Conservation (phyloP, 495 filamentous ascomycete species). For the Neurospora sp. region DNA sequence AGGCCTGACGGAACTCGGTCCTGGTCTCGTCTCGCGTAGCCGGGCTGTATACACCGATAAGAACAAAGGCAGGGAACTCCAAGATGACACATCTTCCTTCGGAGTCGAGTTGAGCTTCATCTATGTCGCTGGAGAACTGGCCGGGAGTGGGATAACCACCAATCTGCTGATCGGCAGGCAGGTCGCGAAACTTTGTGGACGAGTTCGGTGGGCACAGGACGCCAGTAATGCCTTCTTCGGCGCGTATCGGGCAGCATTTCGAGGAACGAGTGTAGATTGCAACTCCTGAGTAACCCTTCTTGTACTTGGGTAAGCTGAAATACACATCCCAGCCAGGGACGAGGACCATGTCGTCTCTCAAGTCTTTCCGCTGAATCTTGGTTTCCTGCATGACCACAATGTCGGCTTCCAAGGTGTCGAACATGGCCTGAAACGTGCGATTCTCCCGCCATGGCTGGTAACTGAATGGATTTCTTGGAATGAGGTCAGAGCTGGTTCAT, state of each 20-base stretch:
- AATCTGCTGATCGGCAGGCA: constrained; percentile 70
- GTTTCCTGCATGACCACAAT: constrained; percentile 93
- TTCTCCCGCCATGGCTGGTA: constrained; percentile 91
- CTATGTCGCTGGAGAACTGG: constrained; percentile 54
- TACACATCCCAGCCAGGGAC: constrained; percentile 95
- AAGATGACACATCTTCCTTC: constrained; percentile 90
- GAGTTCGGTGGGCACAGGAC: constrained; percentile 69
- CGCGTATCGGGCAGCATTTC: constrained; percentile 76
- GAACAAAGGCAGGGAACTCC: constrained; percentile 90
- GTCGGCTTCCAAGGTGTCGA: constrained; percentile 86
- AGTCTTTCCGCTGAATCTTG: constrained; percentile 91
- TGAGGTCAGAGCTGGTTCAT: constrained; percentile 1
- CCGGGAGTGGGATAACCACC: constrained; percentile 74
- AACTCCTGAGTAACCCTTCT: constrained; percentile 97
- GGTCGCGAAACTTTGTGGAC: constrained; percentile 60
- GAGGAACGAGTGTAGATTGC: constrained; percentile 91
- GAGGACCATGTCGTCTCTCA: constrained; percentile 91
- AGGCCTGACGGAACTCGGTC: constrained; percentile 71
- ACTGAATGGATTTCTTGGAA: constrained; percentile 73
- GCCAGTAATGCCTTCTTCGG: constrained; percentile 89
- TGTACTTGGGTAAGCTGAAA: constrained; percentile 84
- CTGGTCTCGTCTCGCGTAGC: constrained; percentile 79
- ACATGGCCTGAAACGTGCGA: constrained; percentile 88
- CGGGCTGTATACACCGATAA: constrained; percentile 84
- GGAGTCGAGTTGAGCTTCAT: constrained; percentile 67